Conservation (phyloP, 164 flowering plant genomes). For the Sedum album region DNA sequence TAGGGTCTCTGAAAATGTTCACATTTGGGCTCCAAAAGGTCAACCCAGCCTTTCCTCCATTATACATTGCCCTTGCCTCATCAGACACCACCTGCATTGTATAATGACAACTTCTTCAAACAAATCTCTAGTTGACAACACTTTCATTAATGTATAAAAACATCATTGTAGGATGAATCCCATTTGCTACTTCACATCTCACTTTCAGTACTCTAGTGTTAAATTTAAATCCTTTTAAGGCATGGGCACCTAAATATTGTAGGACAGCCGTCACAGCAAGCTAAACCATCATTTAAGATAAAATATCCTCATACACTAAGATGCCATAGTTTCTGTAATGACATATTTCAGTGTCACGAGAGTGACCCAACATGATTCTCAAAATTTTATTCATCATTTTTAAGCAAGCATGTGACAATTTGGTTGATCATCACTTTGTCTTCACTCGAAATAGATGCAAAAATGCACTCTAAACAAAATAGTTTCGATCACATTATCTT, state of each 20-base stretch:
- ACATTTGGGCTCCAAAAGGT: slow-evolving; percentile 86
- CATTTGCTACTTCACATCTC: neutral
- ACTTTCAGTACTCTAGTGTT: neutral
- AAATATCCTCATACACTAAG: neutral
- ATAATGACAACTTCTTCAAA: no score
- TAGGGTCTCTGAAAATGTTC: slow-evolving; percentile 64
- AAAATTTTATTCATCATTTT: neutral
- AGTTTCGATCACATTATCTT: neutral
- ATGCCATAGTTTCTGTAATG: neutral
- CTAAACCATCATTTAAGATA: neutral
- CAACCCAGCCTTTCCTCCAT: slow-evolving; percentile 65
- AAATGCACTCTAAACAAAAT: neutral
- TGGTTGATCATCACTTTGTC: neutral
- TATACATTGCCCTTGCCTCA: slow-evolving; percentile 84
- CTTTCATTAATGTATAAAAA: neutral
- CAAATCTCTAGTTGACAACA: neutral
- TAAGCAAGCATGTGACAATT: neutral
- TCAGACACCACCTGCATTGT: slow-evolving; percentile 51
- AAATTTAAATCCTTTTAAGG: neutral
- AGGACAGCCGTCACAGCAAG: slow-evolving; percentile 4
- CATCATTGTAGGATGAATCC: neutral
- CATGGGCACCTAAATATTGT: neutral
- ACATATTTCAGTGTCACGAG: slow-evolving; percentile 2
- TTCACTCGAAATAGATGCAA: neutral
- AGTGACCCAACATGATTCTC: slow-evolving; percentile 6